These are phyloP conservation scores for Solanum gracilifrons DNA, from an alignment of 257 asterid genomes.

Conservation along the genomic window DNA sequence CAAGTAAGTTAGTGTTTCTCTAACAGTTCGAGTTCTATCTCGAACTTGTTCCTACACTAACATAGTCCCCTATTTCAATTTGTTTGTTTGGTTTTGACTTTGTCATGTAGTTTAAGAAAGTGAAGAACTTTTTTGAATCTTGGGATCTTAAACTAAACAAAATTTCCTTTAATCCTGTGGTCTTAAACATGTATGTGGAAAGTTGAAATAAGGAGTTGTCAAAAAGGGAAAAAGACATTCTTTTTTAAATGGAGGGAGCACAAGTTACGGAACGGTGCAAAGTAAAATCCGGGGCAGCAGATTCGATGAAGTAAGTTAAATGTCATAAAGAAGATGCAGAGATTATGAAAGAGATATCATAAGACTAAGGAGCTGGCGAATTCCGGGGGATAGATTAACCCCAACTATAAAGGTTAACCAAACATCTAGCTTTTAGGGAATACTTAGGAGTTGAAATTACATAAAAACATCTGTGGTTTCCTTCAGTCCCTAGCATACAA, in stretches of 20 bases:
- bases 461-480: not conserved
- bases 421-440: not conserved
- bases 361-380: not conserved
- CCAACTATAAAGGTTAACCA: not conserved
- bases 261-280: not conserved
- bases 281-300: not conserved
- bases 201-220: not conserved
- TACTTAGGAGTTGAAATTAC: not conserved
- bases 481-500: not conserved
- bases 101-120: not conserved
- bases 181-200: not conserved
- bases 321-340: not conserved
- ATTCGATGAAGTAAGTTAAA: not conserved
- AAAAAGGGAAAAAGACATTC: not conserved
- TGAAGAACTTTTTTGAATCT: too few species aligned
- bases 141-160: not conserved
- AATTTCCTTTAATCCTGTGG: not conserved
- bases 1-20: not conserved
- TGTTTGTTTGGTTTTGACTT: not conserved
- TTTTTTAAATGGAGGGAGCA: not conserved
- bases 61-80: not conserved
- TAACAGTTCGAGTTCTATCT: not conserved
- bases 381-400: not conserved
- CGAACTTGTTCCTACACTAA: not conserved
- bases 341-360: not conserved